phyloP scores from a whole-genome alignment of 2,329 filamentous ascomycete species.

The Stagonosporopsis tanaceti region DNA sequence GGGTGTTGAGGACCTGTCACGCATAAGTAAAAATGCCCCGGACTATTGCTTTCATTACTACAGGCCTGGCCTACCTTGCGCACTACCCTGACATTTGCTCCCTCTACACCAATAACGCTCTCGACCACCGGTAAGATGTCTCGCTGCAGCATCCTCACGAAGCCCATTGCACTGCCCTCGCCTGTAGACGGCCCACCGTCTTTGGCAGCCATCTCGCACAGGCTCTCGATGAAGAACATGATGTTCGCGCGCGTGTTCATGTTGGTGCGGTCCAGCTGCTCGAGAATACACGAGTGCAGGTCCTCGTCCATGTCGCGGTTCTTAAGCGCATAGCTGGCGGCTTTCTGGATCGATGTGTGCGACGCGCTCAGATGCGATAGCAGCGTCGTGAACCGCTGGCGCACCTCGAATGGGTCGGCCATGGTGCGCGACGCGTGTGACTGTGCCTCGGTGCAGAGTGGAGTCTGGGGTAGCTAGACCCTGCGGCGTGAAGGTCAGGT shows the following conservation, averaged over 20 bases:
- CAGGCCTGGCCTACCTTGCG: conserved; percentile 66
- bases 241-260: conserved; percentile 99
- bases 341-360: conserved; percentile 87
- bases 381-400: conserved; percentile 92
- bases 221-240: conserved; percentile 98
- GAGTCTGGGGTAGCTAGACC: not conserved
- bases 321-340: conserved; percentile 92
- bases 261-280: conserved; percentile 91
- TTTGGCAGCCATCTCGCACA: conserved; percentile 83
- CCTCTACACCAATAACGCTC: conserved; percentile 89
- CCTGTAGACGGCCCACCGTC: conserved; percentile 77
- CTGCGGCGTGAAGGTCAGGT: not conserved
- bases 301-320: conserved; percentile 96
- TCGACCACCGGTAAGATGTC: conserved; percentile 93
- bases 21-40: not conserved
- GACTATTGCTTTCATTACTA: not conserved
- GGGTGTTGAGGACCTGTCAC: conserved; percentile 69
- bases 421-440: conserved; percentile 48
- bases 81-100: conserved; percentile 90
- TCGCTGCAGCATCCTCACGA: conserved; percentile 92
- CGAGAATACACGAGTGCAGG: conserved; percentile 94
- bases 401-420: conserved; percentile 95
- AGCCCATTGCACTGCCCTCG: conserved; percentile 73
- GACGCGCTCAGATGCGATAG: conserved; percentile 92
- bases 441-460: not conserved